These are phyloP conservation scores for Yarrowia sp. DNA, from an alignment of 805 yeast genomes.

Conservation along the genomic window DNA sequence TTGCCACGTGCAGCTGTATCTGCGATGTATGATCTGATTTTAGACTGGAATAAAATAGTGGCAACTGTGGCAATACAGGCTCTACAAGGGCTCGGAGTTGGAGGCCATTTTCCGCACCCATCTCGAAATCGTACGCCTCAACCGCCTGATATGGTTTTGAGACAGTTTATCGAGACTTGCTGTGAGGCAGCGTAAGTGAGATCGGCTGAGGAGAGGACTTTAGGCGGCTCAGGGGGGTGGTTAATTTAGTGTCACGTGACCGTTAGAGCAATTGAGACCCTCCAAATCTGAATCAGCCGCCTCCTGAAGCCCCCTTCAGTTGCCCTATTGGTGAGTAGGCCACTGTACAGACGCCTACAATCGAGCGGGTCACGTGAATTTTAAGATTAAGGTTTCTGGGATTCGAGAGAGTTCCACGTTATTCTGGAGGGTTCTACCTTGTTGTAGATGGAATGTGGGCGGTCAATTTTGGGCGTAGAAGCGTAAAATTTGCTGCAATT, in stretches of 20 bases:
- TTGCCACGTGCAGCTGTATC: neutral
- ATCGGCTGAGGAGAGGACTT: no score
- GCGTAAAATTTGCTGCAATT: neutral
- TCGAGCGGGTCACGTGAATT: conserved; percentile 15
- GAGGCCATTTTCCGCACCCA: no score
- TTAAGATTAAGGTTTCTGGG: conserved; percentile 7
- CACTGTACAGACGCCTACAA: no score
- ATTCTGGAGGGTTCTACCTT: conserved; percentile 36
- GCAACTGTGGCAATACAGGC: no score
- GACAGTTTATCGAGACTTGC: conserved; percentile 9
- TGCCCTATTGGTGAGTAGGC: no score
- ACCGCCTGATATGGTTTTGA: conserved; percentile 8
- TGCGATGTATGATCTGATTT: neutral
- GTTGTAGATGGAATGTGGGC: neutral
- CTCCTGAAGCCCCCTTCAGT: no score
- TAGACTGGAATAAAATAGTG: neutral
- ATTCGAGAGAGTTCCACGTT: conserved; percentile 36
- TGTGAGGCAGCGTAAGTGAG: conserved; percentile 12
- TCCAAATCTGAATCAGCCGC: no score
- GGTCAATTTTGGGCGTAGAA: neutral
- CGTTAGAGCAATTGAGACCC: no score
- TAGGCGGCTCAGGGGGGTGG: no score
- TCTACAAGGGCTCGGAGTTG: no score
- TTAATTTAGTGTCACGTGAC: neutral
- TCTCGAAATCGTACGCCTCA: neutral